Conservation (phyloP, 768 basidiomycete genomes). For the Hygrocybe punicea region DNA sequence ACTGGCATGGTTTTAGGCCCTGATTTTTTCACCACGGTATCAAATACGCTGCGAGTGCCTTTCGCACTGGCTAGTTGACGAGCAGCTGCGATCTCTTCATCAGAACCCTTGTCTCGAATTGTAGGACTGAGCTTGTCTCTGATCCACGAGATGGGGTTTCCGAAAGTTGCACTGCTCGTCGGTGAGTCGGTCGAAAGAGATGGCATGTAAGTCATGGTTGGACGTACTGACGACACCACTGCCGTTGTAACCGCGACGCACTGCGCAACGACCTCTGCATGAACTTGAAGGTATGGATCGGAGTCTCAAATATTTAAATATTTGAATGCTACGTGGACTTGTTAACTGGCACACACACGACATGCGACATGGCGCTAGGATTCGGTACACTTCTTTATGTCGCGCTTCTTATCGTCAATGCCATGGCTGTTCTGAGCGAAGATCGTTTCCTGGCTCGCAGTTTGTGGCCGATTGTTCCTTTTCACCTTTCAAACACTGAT, state of each 20-base stretch:
- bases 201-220: neutral
- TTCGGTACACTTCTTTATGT: conserved; percentile 82
- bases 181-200: neutral
- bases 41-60: conserved; percentile 52
- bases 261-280: neutral
- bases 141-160: conserved; percentile 63
- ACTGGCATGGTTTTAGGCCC: conserved; percentile 3
- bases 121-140: conserved; percentile 53
- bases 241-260: conserved; percentile 31
- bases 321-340: neutral
- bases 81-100: conserved; percentile 46
- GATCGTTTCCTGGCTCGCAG: conserved; percentile 93
- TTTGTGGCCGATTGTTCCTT: conserved; percentile 39
- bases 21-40: conserved; percentile 28
- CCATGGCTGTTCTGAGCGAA: conserved; percentile 92
- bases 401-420: conserved; percentile 84
- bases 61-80: conserved; percentile 44
- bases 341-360: too few relatives aligned
- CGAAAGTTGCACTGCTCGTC: conserved; percentile 42
- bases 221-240: conserved; percentile 46
- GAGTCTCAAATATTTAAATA: neutral
- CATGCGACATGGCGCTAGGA: conserved; percentile 44
- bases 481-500: conserved; percentile 14
- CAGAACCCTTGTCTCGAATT: conserved; percentile 43
- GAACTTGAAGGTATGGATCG: neutral